phyloP scores from a whole-genome alignment of 768 basidiomycete genomes.

The Xerocomellus chrysenteron region DNA sequence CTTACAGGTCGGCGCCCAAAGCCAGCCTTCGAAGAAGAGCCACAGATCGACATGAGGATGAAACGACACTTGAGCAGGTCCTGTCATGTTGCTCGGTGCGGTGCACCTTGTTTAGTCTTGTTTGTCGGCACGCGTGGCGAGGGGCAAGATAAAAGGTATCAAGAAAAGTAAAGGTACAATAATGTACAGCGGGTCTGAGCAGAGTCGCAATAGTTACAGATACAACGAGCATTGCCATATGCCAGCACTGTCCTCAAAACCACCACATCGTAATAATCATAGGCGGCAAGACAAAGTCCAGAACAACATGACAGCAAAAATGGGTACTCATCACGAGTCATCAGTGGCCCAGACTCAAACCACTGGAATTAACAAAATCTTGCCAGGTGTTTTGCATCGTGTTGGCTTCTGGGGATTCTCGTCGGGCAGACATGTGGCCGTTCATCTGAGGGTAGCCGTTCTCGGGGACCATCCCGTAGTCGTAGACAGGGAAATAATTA shows the following conservation, averaged over 20 bases:
- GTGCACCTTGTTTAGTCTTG: slow-evolving; percentile 20
- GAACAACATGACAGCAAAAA: background rate
- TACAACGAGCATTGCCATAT: slow-evolving; percentile 9
- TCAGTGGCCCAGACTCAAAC: slow-evolving; percentile 17
- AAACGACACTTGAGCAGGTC: background rate
- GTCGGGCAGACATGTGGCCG: slow-evolving; percentile 35
- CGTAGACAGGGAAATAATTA: slow-evolving; percentile 74
- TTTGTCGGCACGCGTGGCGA: slow-evolving; percentile 12
- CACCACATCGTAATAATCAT: slow-evolving; percentile 6
- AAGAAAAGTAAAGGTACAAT: slow-evolving; percentile 25
- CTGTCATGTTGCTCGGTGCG: background rate
- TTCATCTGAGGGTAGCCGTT: slow-evolving; percentile 39
- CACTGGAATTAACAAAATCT: slow-evolving; percentile 50
- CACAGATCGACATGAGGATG: slow-evolving; percentile 54
- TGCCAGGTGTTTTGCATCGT: slow-evolving; percentile 62
- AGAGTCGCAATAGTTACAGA: slow-evolving; percentile 20
- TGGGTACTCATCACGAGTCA: background rate
- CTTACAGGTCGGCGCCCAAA: slow-evolving; percentile 47
- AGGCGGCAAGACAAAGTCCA: slow-evolving; percentile 10
- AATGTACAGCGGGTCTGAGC: slow-evolving; percentile 2
- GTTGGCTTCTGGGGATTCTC: slow-evolving; percentile 55
- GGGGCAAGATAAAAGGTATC: background rate
- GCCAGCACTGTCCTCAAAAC: slow-evolving; percentile 7
- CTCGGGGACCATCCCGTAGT: slow-evolving; percentile 49
- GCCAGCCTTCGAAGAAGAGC: slow-evolving; percentile 50